Base-by-base conservation (phyloP, 352 stramenopile species). In the Globisporangium paddicum region DNA sequence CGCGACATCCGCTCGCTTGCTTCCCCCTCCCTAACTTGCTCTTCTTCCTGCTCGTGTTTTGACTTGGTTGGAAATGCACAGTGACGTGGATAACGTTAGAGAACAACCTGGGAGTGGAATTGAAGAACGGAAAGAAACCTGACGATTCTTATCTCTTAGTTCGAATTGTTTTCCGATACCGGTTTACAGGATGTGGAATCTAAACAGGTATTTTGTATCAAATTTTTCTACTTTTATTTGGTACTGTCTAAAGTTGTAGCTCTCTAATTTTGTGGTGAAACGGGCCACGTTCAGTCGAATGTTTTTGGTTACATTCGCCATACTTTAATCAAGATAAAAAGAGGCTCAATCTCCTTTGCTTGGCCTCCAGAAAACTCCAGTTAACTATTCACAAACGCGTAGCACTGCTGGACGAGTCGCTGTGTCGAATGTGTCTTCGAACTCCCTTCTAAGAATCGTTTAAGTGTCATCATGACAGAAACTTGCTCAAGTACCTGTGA, bases 1-100 rank as follows among this genome's bases (percentile, higher is more conserved):
- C 65, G 68, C 38, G 73, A 77, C 67, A 79, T 79, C 23, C 41
- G 54, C 32, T 49, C 14, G 44, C 28, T 51, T 41, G n/a, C n/a
- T n/a, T n/a, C n/a, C n/a, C n/a, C n/a, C 25, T 6, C 28, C 28
- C 28, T 32, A 6, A 7, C 21, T 47, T 58, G 28, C 48, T 55
- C 18, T 32, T 32, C 28, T 32, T 32, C 28, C 28, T 25, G 38
- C 45, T 50, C 13, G 42, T 9, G 44, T 50, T 23, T 21, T 18
- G 38, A 45, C 18, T 45, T 45, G 38, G 23, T 45, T 45, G 38
- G 14, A 23, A 23, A 21, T 45, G 18, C 38, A 44, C 5, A 21
- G 37, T 44, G 5, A 45, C 6, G 16, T 1, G 38, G n/a, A 45
- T 9, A 45, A 45, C 5, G 5, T 9, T 13, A 25, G 3, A 32